Evolutionary conservation across 306 rosid species (phyloP).

Genomic region (Begonia masoniana): DNA sequence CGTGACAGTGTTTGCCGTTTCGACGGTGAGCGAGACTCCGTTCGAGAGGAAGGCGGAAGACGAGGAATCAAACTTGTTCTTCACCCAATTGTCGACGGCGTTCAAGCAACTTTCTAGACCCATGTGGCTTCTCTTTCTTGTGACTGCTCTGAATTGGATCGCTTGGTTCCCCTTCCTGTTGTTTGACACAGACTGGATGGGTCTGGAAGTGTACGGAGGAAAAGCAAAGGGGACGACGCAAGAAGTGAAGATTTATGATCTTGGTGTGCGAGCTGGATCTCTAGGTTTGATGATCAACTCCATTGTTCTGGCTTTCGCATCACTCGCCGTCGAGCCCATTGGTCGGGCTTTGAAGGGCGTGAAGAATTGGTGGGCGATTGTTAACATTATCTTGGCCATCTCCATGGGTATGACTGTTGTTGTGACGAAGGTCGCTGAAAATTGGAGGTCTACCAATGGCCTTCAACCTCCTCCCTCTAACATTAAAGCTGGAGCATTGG

Average conservation of each 20-base stretch:
- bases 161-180: constrained; percentile 81
- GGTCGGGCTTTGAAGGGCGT: constrained; percentile 53
- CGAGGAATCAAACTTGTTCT: background rate
- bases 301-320: constrained; percentile 41
- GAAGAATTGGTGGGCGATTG: constrained; percentile 66
- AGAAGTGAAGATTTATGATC: constrained; percentile 25
- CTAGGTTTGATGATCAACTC: constrained; percentile 68
- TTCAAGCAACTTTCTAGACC: constrained; percentile 26
- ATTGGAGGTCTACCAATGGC: background rate
- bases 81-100: no score
- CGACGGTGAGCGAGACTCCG: constrained; percentile 18
- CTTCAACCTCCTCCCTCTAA: constrained; percentile 22
- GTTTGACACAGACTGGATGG: constrained; percentile 94
- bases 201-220: constrained; percentile 58
- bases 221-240: constrained; percentile 10
- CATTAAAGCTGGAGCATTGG: constrained; percentile 43
- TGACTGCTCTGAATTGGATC: constrained; percentile 71
- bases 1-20: background rate
- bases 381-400: constrained; percentile 46
- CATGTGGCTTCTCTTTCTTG: constrained; percentile 57
- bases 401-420: constrained; percentile 40
- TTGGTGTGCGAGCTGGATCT: constrained; percentile 57
- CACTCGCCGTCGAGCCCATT: constrained; percentile 35
- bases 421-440: constrained; percentile 45
- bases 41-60: background rate